Base-by-base conservation (phyloP, 306 rosid genomes). In the Cicer judaicum region DNA sequence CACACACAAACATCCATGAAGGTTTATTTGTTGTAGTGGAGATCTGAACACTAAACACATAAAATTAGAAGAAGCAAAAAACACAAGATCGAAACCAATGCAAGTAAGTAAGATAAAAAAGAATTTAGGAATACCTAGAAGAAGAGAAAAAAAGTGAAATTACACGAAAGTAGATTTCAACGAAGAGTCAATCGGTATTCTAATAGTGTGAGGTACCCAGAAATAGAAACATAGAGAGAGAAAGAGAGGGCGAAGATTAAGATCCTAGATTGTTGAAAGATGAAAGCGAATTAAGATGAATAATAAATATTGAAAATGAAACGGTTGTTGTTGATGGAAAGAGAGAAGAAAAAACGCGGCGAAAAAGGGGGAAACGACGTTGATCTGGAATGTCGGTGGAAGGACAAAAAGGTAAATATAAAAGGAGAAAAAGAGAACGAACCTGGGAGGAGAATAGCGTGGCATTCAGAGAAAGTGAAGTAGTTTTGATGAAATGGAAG, bases 31-130 rank as follows among this genome's bases (percentile, higher is more conserved):
- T 8, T 11, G 48, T 40, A 8, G 1, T 39, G 0, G 46, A 46
- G 69, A 57, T 83, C 77, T 52, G 11, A 29, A 29, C 34, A 41
- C 5, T 5, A 64, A 39, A 44, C 4, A 12, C 60, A 70, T 55
- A 7, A 12, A 36, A 53, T 57, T 11, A 5, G 6, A 0, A 57
- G 2, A 59, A 3, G 8, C 6, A 50, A 6, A 60, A 39, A 19
- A 6, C 6, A 53, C 75, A 43, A 70, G 81, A 84, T 84, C 88
- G 44, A 78, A 78, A 66, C 6, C 40, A 55, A 66, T 6, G 38
- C 56, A 40, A 57, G 4, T 11, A 83, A 68, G 68, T 11, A 83
- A 68, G 68, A 56, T 44, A 34, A 8, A 4, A 44, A 68, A 12
- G 14, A 80, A 39, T 44, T 41, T 39, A 74, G 13, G 50, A 7